phyloP scores from a whole-genome alignment of 2,329 filamentous ascomycete species.

The Penicillium sp. region DNA sequence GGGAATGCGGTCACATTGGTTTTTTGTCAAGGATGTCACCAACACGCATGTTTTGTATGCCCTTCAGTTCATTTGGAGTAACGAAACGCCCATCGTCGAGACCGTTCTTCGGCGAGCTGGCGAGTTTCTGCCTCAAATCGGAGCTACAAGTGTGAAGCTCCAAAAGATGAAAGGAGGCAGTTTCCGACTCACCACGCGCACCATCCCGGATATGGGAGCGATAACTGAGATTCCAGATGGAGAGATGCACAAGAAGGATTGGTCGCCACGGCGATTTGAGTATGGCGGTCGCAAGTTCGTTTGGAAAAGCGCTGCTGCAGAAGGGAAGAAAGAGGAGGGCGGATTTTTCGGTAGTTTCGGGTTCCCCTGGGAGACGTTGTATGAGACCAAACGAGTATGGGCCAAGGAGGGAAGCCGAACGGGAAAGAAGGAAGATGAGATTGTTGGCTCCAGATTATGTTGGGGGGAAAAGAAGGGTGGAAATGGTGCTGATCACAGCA shows the following conservation, averaged over 20 bases:
- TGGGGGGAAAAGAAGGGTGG: conserved; percentile 20
- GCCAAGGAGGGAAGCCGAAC: conserved; percentile 14
- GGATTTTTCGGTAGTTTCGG: conserved; percentile 12
- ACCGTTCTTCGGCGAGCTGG: conserved; percentile 19
- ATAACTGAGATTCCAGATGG: conserved; percentile 17
- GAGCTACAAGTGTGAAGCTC: conserved; percentile 13
- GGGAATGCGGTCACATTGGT: conserved; percentile 18
- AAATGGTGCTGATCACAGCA: conserved; percentile 11
- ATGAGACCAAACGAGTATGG: conserved; percentile 22
- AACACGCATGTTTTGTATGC: conserved; percentile 19
- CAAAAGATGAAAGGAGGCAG: conserved; percentile 15
- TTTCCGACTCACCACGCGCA: conserved; percentile 15
- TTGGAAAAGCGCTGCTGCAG: conserved; percentile 14
- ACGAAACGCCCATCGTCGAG: conserved; percentile 15
- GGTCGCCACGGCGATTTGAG: conserved; percentile 19
- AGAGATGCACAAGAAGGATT: conserved; percentile 12
- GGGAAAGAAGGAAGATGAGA: conserved; percentile 20
- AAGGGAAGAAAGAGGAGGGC: conserved; percentile 9
- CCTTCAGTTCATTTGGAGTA: conserved; percentile 18
- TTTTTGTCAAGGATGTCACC: conserved; percentile 19
- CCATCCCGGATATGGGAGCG: conserved; percentile 12
- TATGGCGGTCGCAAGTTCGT: conserved; percentile 21
- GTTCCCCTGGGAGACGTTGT: conserved; percentile 17
- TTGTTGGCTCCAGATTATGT: conserved; percentile 13
- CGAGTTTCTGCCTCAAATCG: conserved; percentile 18